phyloP scores from a whole-genome alignment of 1,284 basidiomycete species.

The Neolentinus lepideus region DNA sequence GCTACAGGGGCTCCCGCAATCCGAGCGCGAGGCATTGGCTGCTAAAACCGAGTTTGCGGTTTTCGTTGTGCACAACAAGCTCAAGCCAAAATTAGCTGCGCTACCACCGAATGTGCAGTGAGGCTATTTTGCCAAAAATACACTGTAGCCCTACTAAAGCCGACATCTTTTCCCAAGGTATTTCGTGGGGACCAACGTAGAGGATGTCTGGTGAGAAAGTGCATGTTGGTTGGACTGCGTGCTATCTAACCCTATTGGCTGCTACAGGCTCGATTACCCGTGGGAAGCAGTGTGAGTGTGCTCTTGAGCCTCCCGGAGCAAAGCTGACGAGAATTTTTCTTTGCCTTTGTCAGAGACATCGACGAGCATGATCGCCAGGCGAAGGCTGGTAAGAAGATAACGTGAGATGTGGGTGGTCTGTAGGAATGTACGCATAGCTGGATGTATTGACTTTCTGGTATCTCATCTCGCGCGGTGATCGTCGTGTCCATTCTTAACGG shows the following conservation, averaged over 20 bases:
- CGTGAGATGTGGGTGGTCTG: conserved; percentile 5
- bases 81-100: conserved; percentile 74
- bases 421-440: too few relatives aligned
- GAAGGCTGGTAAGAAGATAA: conserved; percentile 22
- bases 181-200: conserved; percentile 60
- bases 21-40: conserved; percentile 51
- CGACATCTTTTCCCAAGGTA: conserved; percentile 38
- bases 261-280: conserved; percentile 72
- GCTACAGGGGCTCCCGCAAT: conserved; percentile 53
- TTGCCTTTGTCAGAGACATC: conserved; percentile 47
- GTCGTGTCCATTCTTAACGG: not conserved
- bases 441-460: not conserved
- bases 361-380: conserved; percentile 71
- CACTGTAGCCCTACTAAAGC: not conserved
- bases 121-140: conserved; percentile 18
- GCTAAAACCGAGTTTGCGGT: conserved; percentile 79
- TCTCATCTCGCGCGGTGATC: not conserved
- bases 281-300: conserved; percentile 71
- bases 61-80: conserved; percentile 95
- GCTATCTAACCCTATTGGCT: conserved; percentile 3
- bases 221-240: not conserved
- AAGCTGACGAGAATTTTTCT: conserved; percentile 4
- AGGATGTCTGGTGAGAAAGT: conserved; percentile 36
- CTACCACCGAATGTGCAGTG: conserved; percentile 64
- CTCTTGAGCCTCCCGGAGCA: conserved; percentile 12